phyloP scores from a whole-genome alignment of 2,329 filamentous ascomycete species.

The Alternaria arborescens region DNA sequence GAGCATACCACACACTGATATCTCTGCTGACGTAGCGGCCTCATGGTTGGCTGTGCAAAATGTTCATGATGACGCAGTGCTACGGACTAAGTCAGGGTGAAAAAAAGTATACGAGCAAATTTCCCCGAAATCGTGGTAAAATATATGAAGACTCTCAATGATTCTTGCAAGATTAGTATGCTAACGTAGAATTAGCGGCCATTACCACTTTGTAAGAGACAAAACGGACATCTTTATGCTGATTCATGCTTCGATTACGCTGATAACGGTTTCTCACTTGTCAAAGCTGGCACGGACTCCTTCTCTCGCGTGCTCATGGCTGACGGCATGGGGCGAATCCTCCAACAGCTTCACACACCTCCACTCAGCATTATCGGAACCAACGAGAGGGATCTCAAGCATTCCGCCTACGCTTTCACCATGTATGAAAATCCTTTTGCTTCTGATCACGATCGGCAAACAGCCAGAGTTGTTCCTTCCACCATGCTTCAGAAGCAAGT shows the following conservation, averaged over 20 bases:
- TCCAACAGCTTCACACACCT: too few relatives aligned
- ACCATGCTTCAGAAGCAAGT: not conserved
- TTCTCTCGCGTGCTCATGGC: not conserved
- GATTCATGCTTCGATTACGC: not conserved
- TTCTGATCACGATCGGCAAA: not conserved
- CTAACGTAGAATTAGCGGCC: not conserved
- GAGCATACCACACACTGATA: not conserved
- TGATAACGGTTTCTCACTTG: not conserved
- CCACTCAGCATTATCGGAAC: not conserved
- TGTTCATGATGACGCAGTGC: not conserved
- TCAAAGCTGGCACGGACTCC: not conserved
- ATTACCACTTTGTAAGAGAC: not conserved
- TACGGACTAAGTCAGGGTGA: not conserved
- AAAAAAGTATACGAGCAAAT: too few relatives aligned
- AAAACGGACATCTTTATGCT: not conserved
- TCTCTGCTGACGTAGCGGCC: not conserved
- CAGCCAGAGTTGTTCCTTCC: not conserved
- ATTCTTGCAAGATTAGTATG: not conserved
- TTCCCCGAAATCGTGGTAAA: not conserved
- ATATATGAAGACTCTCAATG: not conserved
- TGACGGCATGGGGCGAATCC: too few relatives aligned
- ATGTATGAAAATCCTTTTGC: not conserved
- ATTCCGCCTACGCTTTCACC: too few relatives aligned
- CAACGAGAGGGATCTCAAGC: too few relatives aligned
- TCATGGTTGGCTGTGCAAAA: not conserved